Conservation (phyloP, 73 alveolate species). For the Paraurostyla sp. region DNA sequence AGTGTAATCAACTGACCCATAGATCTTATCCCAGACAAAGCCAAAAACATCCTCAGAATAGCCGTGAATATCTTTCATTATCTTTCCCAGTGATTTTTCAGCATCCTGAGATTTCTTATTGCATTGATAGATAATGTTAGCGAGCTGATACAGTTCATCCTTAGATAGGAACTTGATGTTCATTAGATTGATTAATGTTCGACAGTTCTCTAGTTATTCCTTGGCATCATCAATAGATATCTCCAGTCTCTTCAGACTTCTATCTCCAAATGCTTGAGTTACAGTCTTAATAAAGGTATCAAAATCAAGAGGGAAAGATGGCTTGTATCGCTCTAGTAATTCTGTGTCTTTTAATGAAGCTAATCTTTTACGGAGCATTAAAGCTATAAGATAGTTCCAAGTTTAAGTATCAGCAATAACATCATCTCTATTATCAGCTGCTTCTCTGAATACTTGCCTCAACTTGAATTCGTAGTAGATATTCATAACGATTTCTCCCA, state of each 20-base stretch:
- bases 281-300: slow-evolving; percentile 48
- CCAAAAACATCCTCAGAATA: slow-evolving; percentile 54
- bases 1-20: not conserved
- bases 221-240: slow-evolving; percentile 46
- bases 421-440: slow-evolving; percentile 33
- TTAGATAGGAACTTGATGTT: slow-evolving; percentile 49
- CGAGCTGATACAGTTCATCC: slow-evolving; percentile 48
- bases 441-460: slow-evolving; percentile 48
- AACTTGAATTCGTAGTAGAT: slow-evolving; percentile 52
- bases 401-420: slow-evolving; percentile 35
- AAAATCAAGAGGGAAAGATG: slow-evolving; percentile 56
- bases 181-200: slow-evolving; percentile 49
- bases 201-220: slow-evolving; percentile 59
- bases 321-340: slow-evolving; percentile 12
- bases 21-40: slow-evolving; percentile 70
- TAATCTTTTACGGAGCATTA: slow-evolving; percentile 29
- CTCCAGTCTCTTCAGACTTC: slow-evolving; percentile 46
- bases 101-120: slow-evolving; percentile 2
- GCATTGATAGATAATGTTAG: slow-evolving; percentile 46
- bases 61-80: slow-evolving; percentile 16
- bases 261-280: slow-evolving; percentile 56
- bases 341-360: slow-evolving; percentile 24
- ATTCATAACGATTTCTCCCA: slow-evolving; percentile 15
- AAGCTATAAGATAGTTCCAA: slow-evolving; percentile 59
- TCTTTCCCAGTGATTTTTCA: slow-evolving; percentile 14